Evolutionary conservation across 225 moss, liverwort and hornwort genomes (phyloP), one percentile per base, ranked within the genome.

Genomic region (Polytrichum formosum): DNA sequence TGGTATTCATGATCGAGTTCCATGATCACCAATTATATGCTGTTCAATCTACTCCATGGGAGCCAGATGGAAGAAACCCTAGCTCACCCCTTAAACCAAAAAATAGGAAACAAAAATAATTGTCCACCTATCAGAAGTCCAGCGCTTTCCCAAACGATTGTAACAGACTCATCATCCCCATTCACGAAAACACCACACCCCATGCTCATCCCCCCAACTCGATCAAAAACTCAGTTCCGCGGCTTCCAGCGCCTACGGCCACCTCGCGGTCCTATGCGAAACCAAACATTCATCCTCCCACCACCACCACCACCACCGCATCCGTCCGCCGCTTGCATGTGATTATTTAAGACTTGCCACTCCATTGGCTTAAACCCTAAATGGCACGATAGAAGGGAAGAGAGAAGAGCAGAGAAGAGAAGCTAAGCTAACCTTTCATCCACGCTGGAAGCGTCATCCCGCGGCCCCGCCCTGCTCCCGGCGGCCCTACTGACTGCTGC

Each of bases 401-500:
- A 18, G 7, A 5, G 30, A 30, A 5, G 30, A 26, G 26, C 26
- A 26, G 26, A 28, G 5, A 28, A 63, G 63, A 63, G 21, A 26
- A 1, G 16, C 5, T 29, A 23, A 2, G 37, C 68, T 26, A 28
- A 92, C 96, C 96, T 77, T 92, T 97, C 92, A 93, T 97, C 96
- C 96, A 94, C 29, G 94, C 94, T 63, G 97, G 94, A 77, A 98
- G 87, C 59, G 97, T 98, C 94, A 98, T 98, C 65, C 94, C 97
- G 84, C 97, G 92, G 55, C 97, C 97, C 67, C 97, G 94, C 74
- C 97, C 94, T 77, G 92, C 83, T 46, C 78, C 90, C 67, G 83
- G 82, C 72, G 91, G 90, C 75, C 88, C 90, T 80, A 81, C 90
- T 80, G 89, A 91, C 83, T 92, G 97, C 83, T 92, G 93, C 59